Evolutionary conservation across 208 protist genomes (phyloP), one percentile per base, ranked within the genome.

Genomic region (Wallacemonas collosoma): DNA sequence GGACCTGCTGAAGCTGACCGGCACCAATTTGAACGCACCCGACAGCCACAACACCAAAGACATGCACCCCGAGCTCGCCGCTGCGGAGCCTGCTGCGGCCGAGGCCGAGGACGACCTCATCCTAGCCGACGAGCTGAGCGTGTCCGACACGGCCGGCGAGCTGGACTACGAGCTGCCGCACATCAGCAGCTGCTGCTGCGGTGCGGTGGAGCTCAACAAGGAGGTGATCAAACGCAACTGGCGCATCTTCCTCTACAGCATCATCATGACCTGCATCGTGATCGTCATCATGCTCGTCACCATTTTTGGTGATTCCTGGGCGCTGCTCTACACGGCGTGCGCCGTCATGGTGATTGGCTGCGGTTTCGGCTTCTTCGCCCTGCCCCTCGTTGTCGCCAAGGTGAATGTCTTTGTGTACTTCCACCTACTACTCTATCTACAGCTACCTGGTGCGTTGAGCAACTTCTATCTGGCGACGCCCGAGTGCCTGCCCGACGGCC

Each of bases 391-490:
- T 15, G 82, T 91, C 39, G 86, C 89, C 44, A 90, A 90, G 65
- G 82, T 77, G 51, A 91, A 87, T 63, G 51, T 92, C 36, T 90
- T 87, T 62, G 65, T 77, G 11, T 94, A 91, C 71, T 63, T 93
- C 60, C 73, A 79, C 50, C 48, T 72, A 55, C 56, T 66, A 6
- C 15, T 80, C 15, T 93, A 91, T 71, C 43, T 93, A n/a, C 79
- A 83, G 36, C 62, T 94, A 35, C 81, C 78, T 14, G 82, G 82
- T 26, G 79, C 85, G 2, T 38, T 94, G 44, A 78, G 93, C 72
- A 86, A 58, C 67, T 91, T 90, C 69, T 93, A 83, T 71, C 75
- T 83, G 55, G 85, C 82, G 2, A 56, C 39, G 3, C 53, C 51
- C 39, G 44, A 73, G 17, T 93, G 87, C 67, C 36, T 85, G 15